A percentile compares a stretch with the other conserved stretches of the same genome.
Evolutionary conservation across 2,329 filamentous ascomycete genomes (phyloP).

Genomic region (Alternaria ventricosa): DNA sequence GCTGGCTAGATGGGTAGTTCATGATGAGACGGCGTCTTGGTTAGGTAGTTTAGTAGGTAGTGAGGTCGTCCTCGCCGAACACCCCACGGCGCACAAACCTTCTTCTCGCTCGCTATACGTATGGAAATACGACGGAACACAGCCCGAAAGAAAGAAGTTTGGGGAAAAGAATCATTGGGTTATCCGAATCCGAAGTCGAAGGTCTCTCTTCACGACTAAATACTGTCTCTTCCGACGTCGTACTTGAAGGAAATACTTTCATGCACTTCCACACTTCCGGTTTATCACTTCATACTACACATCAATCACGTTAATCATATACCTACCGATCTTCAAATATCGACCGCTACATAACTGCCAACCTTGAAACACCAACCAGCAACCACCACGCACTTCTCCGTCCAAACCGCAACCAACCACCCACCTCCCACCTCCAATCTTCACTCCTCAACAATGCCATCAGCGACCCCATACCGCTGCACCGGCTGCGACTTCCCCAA

Average conservation of each 20-base stretch:
- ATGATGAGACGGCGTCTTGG: background rate
- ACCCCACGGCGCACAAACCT: background rate
- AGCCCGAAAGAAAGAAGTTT: background rate
- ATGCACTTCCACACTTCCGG: background rate
- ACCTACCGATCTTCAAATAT: no score
- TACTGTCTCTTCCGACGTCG: background rate
- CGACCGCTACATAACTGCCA: no score
- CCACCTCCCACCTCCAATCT: no score
- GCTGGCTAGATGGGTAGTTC: background rate
- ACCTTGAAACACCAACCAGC: no score
- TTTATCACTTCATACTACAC: background rate
- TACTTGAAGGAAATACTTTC: background rate
- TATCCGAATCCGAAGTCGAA: background rate
- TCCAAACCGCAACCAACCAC: no score
- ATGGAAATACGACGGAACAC: background rate
- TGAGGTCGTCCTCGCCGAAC: background rate
- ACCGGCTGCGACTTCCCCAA: background rate
- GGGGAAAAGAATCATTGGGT: background rate
- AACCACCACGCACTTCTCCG: background rate
- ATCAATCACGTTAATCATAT: no score
- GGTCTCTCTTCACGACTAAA: background rate
- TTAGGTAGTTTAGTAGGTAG: background rate
- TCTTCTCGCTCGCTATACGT: background rate
- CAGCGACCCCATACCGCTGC: background rate
- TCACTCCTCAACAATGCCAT: background rate